A percentile compares a stretch with the other conserved stretches of the same genome.
phyloP scores from a whole-genome alignment of 495 filamentous ascomycete genomes.

The Neurospora sp. region DNA sequence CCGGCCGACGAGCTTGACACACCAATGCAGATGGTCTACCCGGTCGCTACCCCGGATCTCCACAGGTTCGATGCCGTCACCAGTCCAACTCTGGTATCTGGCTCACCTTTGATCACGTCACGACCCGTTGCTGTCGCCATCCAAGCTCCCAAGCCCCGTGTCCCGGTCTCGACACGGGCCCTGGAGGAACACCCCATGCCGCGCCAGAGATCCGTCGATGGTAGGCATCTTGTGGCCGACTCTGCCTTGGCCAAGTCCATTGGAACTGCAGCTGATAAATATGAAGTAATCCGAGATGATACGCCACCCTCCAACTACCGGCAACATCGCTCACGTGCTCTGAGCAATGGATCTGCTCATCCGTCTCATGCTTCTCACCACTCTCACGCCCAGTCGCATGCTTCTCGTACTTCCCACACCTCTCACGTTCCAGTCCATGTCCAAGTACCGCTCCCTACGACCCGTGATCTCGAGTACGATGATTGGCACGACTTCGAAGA shows the following conservation, averaged over 20 bases:
- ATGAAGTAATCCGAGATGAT: constrained; percentile 6
- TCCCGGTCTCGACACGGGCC: constrained; percentile 31
- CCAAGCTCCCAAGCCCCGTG: constrained; percentile 37
- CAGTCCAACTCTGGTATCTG: constrained; percentile 36
- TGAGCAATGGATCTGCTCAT: background rate
- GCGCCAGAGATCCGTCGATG: constrained; percentile 6
- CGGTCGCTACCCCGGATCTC: constrained; percentile 53
- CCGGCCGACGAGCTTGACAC: constrained; percentile 22
- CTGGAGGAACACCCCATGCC: constrained; percentile 23
- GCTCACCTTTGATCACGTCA: constrained; percentile 11
- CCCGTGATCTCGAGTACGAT: constrained; percentile 5
- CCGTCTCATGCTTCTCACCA: background rate
- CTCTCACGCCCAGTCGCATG: background rate
- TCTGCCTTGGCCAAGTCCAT: background rate
- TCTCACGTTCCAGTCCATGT: background rate
- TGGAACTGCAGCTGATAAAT: background rate
- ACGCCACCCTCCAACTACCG: background rate
- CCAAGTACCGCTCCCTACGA: background rate
- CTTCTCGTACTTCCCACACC: background rate
- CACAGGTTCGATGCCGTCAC: constrained; percentile 45
- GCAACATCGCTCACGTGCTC: background rate
- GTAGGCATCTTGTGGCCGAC: constrained; percentile 5
- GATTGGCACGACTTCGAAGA: constrained; percentile 24
- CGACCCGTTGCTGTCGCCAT: constrained; percentile 30
- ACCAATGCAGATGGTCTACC: constrained; percentile 31